Evolutionary conservation across 352 stramenopile genomes (phyloP), one percentile per base, ranked within the genome.

Genomic region (Phytophthora macrochlamydospora): DNA sequence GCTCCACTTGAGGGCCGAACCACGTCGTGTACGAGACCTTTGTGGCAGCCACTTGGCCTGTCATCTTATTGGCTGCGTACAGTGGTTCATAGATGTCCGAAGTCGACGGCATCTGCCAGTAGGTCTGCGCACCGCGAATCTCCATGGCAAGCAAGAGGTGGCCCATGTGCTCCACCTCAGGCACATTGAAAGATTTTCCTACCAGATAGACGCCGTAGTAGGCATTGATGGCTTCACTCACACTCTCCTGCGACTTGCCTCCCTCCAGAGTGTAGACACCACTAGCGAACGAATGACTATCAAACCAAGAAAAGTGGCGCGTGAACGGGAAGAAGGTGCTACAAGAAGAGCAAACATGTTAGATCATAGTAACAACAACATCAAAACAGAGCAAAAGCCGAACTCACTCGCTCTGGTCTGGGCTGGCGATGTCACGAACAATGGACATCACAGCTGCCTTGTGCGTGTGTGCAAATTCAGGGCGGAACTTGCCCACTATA

Each of bases 231-330:
- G 95, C 96, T 80, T 99, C 96, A 65, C 93, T 98, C 31, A 97
- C 95, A 67, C 92, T 98, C 73, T 99, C 97, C 79, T 99, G 95
- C 14, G 88, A 94, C 80, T 99, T 99, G 59, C 96, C 97, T 60
- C 98, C 91, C 44, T 92, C 92, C 64, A 98, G 86, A 51, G 85
- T 83, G 77, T 99, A 99, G 30, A 99, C 75, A 30, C 97, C 97
- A 62, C 92, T 98, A 7, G 97, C 96, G 78, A 97, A 99, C 51
- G 93, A 98, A 69, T 99, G 95, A 48, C 94, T 90, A 64, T 99
- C 96, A 74, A 98, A 99, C 90, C 95, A 98, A 56, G 97, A 98
- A 65, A 98, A 98, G 71, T 98, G 94, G 30, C 97, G 85, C n/a
- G 94, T 88, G 49, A 97, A 84, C 12, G 95, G 93, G 53, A 90